Base-by-base conservation (phyloP, 1,284 basidiomycete species). In the Mycena sp. region DNA sequence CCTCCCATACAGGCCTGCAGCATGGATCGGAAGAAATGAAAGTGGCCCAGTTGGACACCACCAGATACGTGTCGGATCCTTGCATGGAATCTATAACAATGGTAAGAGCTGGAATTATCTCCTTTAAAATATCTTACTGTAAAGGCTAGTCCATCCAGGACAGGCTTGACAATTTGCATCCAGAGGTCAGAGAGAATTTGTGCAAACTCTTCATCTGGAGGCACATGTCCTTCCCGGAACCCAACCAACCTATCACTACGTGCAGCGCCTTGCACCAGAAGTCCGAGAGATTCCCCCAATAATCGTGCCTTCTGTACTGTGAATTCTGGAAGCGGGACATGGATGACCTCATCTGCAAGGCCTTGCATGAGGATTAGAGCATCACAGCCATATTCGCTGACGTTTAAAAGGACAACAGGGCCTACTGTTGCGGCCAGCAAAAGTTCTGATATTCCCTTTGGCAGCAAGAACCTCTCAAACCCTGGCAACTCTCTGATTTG, bases 31-130 rank as follows among this genome's bases (percentile, higher is more conserved):
- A 4, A 58, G 57, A 37, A 58, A 51, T 11, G 48, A 28, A 16
- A 58, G 48, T 19, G 57, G 25, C 10, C 48, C 57, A 11, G 57
- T 58, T 16, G 57, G 48, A 37, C 49, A 58, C 57, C 57, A 58
- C 57, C 57, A 58, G 7, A 58, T 35, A 28, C 40, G 57, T 35
- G n/a, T 12, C 4, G 29, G n/a, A 40, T 26, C 3, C 7, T 1
- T 19, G 1, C n/a, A 1, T 5, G 53, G 53, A 1, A 5, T 56
- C 53, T 56, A n/a, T 38, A 19, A 26, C n/a, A n/a, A n/a, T n/a
- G 21, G 28, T 11, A 9, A 37, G 23, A n/a, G 28, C 12, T 3
- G 26, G 14, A 14, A 21, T 7, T 4, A 41, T 6, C 4, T 29
- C 1, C 5, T 12, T 52, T 26, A 21, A 21, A 21, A 37, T 19